Conservation (phyloP, 2,329 filamentous ascomycete genomes). For the Nemania sp. region DNA sequence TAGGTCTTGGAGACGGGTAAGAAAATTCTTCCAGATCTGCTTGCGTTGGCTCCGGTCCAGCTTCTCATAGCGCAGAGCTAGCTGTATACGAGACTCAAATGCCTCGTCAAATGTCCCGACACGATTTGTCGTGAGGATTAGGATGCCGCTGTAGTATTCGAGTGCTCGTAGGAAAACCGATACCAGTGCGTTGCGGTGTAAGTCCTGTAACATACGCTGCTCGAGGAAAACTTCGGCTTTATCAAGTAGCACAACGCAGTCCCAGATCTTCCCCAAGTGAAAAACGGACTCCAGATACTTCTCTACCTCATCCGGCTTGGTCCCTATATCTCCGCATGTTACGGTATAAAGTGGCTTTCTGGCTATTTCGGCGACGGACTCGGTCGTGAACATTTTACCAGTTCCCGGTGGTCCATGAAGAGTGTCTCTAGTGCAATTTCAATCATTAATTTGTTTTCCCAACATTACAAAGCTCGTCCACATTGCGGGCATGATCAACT, state of each 20-base stretch:
- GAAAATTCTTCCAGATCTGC: background rate
- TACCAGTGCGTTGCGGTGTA: constrained; percentile 30
- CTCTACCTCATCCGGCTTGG: constrained; percentile 26
- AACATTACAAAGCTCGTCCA: too few species aligned
- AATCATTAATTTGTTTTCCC: too few species aligned
- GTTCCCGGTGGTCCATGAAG: constrained; percentile 29
- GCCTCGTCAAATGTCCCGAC: constrained; percentile 34
- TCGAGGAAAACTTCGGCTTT: constrained; percentile 20
- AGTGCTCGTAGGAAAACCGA: constrained; percentile 45
- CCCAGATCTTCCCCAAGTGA: constrained; percentile 30
- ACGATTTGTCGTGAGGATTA: constrained; percentile 48
- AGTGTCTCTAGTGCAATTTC: too few species aligned
- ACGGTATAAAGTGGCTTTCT: constrained; percentile 30
- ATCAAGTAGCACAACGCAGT: constrained; percentile 27
- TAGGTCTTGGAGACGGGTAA: background rate
- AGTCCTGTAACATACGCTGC: constrained; percentile 25
- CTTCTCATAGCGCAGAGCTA: constrained; percentile 29
- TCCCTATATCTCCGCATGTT: constrained; percentile 34
- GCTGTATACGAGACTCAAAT: constrained; percentile 32
- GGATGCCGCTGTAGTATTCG: constrained; percentile 49
- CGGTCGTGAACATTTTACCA: constrained; percentile 32
- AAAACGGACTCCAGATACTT: constrained; percentile 32
- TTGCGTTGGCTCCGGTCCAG: constrained; percentile 2
- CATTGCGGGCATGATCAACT: too few species aligned
- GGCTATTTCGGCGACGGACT: constrained; percentile 30